Percentiles rank a stretch among this genome's conserved stretches.
Evolutionary conservation across 441 rosid species (phyloP).

Genomic region (Gossypium gossypioides): DNA sequence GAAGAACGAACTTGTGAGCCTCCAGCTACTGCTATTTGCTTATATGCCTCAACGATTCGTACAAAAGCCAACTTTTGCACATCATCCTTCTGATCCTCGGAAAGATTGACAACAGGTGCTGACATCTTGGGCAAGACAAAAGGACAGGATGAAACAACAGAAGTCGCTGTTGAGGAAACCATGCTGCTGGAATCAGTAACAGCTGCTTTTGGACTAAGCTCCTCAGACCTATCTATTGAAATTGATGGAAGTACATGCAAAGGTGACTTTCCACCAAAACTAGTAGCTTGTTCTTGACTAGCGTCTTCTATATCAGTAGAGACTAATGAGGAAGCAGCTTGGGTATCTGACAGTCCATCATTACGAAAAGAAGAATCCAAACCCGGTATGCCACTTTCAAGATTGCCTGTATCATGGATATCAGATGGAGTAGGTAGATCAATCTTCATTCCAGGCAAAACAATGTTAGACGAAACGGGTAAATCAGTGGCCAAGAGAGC

Average conservation of each 20-base stretch:
- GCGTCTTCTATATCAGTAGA: constrained; percentile 56
- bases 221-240: constrained; percentile 79
- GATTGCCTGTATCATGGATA: constrained; percentile 33
- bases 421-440: constrained; percentile 32
- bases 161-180: constrained; percentile 57
- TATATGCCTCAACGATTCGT: constrained; percentile 76
- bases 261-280: constrained; percentile 41
- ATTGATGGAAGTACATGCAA: constrained; percentile 47
- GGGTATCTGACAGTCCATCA: constrained; percentile 47
- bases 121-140: constrained; percentile 79
- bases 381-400: constrained; percentile 81
- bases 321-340: constrained; percentile 49
- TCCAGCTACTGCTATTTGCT: constrained; percentile 75
- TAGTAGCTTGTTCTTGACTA: constrained; percentile 52
- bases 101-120: constrained; percentile 76
- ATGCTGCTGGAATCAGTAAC: constrained; percentile 39
- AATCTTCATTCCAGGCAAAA: constrained; percentile 31
- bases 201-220: constrained; percentile 63
- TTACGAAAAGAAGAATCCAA: constrained; percentile 55
- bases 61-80: constrained; percentile 62
- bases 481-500: constrained; percentile 31
- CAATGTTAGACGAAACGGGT: constrained; percentile 38
- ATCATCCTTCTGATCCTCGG: constrained; percentile 75
- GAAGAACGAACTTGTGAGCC: constrained; percentile 75
- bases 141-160: constrained; percentile 36